A percentile compares a stretch with the other conserved stretches of the same genome.
These are phyloP conservation scores for Inonotus hispidus DNA, from an alignment of 1,284 basidiomycete species.

Conservation along the genomic window DNA sequence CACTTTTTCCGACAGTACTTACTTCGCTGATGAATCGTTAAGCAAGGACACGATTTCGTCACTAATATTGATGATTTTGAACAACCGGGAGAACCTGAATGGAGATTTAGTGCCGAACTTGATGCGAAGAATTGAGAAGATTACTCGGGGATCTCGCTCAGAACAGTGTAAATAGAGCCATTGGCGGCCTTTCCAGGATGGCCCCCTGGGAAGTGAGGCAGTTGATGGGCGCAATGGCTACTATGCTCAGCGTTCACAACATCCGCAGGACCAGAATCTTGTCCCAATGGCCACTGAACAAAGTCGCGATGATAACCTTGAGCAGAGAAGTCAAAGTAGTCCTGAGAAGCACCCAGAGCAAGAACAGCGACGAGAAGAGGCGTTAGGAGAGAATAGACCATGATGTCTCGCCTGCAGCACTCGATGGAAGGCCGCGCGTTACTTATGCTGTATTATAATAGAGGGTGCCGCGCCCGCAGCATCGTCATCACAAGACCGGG, in stretches of 20 bases:
- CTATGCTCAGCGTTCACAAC: not conserved
- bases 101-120: not conserved
- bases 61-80: conserved; percentile 41
- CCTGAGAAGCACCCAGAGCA: not conserved
- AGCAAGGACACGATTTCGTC: conserved; percentile 38
- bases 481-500: not conserved
- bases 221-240: not conserved
- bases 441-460: not conserved
- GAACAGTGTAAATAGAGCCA: not conserved
- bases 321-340: not conserved
- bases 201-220: not conserved
- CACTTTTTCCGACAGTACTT: conserved; percentile 14
- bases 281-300: not conserved
- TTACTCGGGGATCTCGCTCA: conserved; percentile 5
- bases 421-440: not conserved
- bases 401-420: not conserved
- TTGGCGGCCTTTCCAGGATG: conserved; percentile 1
- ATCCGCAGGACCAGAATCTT: not conserved
- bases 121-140: not conserved
- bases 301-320: not conserved
- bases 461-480: not conserved
- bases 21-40: conserved; percentile 38
- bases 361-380: not conserved
- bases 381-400: not conserved
- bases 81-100: conserved; percentile 34